Evolutionary conservation across 306 rosid genomes (phyloP).

Genomic region (Vigna radiata): DNA sequence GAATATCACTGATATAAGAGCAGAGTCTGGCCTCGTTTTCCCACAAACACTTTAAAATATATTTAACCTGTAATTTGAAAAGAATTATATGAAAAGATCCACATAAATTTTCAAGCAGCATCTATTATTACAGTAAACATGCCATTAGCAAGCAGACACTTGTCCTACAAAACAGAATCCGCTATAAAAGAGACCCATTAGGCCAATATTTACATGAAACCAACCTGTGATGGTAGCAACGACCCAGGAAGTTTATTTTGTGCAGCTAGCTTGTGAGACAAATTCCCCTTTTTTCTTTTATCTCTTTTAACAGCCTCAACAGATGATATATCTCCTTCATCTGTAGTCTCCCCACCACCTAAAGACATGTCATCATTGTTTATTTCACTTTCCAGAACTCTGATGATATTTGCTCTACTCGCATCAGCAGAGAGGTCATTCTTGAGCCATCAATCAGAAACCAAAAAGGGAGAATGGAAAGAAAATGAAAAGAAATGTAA

Average conservation of each 20-base stretch:
- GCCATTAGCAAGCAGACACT: not conserved
- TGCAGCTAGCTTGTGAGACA: constrained; percentile 44
- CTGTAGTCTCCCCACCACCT: constrained; percentile 46
- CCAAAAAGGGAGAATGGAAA: constrained; percentile 16
- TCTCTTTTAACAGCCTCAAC: constrained; percentile 36
- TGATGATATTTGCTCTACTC: constrained; percentile 62
- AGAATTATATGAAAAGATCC: constrained; percentile 2
- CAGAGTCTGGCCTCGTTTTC: constrained; percentile 73
- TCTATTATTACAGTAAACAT: not conserved
- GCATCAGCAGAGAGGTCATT: constrained; percentile 38
- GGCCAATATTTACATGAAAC: constrained; percentile 37
- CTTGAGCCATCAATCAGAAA: constrained; percentile 58
- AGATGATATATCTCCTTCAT: constrained; percentile 49
- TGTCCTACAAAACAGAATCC: constrained; percentile 4
- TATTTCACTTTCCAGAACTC: constrained; percentile 52
- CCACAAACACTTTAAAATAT: constrained; percentile 67
- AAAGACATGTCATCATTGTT: constrained; percentile 43
- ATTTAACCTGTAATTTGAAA: constrained; percentile 62
- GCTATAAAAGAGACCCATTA: not conserved
- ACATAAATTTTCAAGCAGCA: constrained; percentile 5
- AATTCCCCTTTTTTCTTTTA: constrained; percentile 34
- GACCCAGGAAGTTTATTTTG: constrained; percentile 58
- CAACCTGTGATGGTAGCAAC: constrained; percentile 77
- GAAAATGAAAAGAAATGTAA: constrained; percentile 12
- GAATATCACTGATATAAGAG: constrained; percentile 74